Evolutionary conservation across 768 basidiomycete genomes (phyloP), one percentile per base, ranked within the genome.

Genomic region (Leccinum variicolor): DNA sequence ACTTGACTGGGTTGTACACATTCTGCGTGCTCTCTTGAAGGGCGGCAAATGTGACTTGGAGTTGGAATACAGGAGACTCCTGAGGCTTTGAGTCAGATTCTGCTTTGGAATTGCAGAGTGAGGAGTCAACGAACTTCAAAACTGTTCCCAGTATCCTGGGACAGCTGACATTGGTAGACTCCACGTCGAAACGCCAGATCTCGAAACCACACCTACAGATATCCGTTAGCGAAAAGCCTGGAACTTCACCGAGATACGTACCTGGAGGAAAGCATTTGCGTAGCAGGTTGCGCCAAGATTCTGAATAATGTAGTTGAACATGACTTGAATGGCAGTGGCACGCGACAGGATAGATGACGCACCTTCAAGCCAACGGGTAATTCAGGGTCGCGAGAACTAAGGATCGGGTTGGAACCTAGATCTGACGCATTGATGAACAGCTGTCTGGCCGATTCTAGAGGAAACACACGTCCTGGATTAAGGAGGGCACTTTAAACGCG

Each of bases 211-310:
- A 96, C 89, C 92, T 95, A 55, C 3, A 56, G 21, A 50, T 51
- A 14, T 39, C 21, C 29, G 49, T 63, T 39, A 61, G 54, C 51
- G n/a, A 50, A 49, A 50, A 17, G 7, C 11, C 17, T 15, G n/a
- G 25, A 49, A 58, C n/a, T 26, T 29, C n/a, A 34, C 19, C 33
- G 21, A 47, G 29, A 28, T 33, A 66, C 68, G 36, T 64, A 89
- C 92, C 76, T 98, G 95, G 47, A 98, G 79, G 60, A 90, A 97
- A 19, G 93, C 93, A 71, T 97, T 97, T 59, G 92, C 94, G 64
- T 98, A 98, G 69, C 96, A 98, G 4, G 96, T 98, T 17, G 95
- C 95, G 4, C 96, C 96, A 19, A 98, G 83, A 70, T 98, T 98
- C 93, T 94, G 65, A 39, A 2, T 17, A 19, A 31, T 31, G 60